Percentiles rank a stretch among this genome's conserved stretches.
Conservation (phyloP, 345 rosid species). For the Eutrema japonicum region DNA sequence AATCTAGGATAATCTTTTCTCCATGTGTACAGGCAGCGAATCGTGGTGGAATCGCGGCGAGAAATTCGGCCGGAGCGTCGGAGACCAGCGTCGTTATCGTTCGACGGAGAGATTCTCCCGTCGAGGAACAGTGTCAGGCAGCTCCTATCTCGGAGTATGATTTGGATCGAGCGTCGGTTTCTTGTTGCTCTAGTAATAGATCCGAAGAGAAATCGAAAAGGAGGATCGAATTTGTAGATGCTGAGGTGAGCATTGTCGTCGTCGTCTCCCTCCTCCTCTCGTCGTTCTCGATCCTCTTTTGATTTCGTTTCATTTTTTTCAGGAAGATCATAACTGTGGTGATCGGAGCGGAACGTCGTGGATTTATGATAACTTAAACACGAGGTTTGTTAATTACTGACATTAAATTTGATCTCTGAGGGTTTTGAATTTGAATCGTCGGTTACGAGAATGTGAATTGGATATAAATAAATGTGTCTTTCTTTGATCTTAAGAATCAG, state of each 20-base stretch:
- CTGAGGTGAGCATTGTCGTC: slow-evolving; percentile 6
- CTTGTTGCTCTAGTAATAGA: slow-evolving; percentile 33
- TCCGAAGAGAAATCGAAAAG: slow-evolving; percentile 36
- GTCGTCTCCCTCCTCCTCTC: background rate
- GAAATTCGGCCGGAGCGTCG: slow-evolving; percentile 37
- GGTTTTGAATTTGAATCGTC: background rate
- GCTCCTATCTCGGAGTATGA: background rate
- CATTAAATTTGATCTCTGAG: background rate
- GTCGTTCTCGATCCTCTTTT: background rate
- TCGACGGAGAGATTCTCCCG: slow-evolving; percentile 33
- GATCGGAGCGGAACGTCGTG: slow-evolving; percentile 34
- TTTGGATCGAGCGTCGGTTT: slow-evolving; percentile 20
- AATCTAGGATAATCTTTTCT: slow-evolving; percentile 33
- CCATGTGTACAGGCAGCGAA: slow-evolving; percentile 39
- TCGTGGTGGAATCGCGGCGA: slow-evolving; percentile 18
- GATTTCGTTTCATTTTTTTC: background rate
- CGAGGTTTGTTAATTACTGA: slow-evolving; percentile 22
- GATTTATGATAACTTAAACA: slow-evolving; percentile 28
- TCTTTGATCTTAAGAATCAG: background rate
- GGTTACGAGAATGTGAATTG: background rate
- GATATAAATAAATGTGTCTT: background rate
- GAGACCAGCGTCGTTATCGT: slow-evolving; percentile 33
- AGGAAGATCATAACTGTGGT: slow-evolving; percentile 24
- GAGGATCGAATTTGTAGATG: slow-evolving; percentile 33
- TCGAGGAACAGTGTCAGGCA: slow-evolving; percentile 22